Evolutionary conservation across 2,329 filamentous ascomycete genomes (phyloP).

Genomic region (Berkeleyomyces basicola): DNA sequence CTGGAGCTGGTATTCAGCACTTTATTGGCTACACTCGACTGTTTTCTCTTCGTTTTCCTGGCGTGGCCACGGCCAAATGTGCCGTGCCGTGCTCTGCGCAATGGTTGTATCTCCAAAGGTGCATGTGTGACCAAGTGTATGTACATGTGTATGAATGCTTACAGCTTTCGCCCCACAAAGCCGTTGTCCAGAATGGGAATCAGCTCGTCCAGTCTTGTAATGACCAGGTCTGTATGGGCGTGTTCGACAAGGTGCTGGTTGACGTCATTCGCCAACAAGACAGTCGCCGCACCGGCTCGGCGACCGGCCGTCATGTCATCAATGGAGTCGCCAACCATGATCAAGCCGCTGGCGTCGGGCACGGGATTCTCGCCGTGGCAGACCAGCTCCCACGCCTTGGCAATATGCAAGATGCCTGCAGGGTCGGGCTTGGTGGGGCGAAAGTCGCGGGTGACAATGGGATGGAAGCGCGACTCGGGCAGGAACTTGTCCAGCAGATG

Average conservation of each 20-base stretch:
- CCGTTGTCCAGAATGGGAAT: conserved; percentile 59
- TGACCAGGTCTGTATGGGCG: conserved; percentile 59
- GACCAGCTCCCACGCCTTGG: conserved; percentile 51
- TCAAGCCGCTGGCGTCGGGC: conserved; percentile 31
- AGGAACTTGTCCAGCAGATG: conserved; percentile 66
- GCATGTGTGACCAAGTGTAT: neutral
- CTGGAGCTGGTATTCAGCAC: neutral
- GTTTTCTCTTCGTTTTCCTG: neutral
- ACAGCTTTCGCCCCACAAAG: conserved; percentile 35
- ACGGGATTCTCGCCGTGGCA: conserved; percentile 15
- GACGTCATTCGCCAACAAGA: conserved; percentile 71
- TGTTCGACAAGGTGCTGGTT: conserved; percentile 55
- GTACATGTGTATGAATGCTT: neutral
- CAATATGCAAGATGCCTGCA: conserved; percentile 76
- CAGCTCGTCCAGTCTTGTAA: conserved; percentile 57
- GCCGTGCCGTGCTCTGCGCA: neutral
- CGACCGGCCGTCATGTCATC: conserved; percentile 88
- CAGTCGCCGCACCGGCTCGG: conserved; percentile 70
- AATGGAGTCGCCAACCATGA: conserved; percentile 63
- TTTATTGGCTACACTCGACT: neutral
- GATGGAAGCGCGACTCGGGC: conserved; percentile 47
- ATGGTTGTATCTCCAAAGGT: neutral
- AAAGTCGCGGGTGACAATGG: conserved; percentile 74
- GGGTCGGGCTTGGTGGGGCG: conserved; percentile 73
- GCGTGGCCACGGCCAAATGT: neutral